Conservation (phyloP, 768 basidiomycete species). For the Clavaria fumosa region DNA sequence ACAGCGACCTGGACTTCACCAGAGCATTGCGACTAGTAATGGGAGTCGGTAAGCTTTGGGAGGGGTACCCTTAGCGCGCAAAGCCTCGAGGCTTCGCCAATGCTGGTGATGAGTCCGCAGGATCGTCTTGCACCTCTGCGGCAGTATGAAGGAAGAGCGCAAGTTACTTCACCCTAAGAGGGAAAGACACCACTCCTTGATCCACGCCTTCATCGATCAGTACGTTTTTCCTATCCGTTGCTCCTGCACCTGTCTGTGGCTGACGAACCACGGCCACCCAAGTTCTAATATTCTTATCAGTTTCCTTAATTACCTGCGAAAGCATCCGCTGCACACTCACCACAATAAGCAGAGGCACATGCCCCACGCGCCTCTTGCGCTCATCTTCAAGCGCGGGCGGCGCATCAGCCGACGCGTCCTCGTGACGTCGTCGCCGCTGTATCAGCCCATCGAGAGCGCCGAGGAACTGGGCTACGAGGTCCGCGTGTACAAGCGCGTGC, state of each 20-base stretch:
- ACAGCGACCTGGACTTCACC: no score
- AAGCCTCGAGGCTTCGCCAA: no score
- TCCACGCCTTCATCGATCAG: slow-evolving; percentile 21
- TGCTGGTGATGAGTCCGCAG: no score
- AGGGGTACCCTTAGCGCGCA: no score
- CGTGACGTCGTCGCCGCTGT: slow-evolving; percentile 69
- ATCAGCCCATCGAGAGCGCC: slow-evolving; percentile 66
- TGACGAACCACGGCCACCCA: slow-evolving; percentile 6
- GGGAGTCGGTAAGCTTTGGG: no score
- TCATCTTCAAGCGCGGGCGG: slow-evolving; percentile 73
- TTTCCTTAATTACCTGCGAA: slow-evolving; percentile 54
- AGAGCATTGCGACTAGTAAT: no score
- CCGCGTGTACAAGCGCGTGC: slow-evolving; percentile 53
- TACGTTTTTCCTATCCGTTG: no score
- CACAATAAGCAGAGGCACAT: slow-evolving; percentile 29
- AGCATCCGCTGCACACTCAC: slow-evolving; percentile 31
- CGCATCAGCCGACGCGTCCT: slow-evolving; percentile 59
- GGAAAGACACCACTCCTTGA: no score
- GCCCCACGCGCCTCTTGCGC: slow-evolving; percentile 61
- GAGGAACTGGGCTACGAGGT: slow-evolving; percentile 64
- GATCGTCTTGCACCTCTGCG: no score
- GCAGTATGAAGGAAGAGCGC: no score
- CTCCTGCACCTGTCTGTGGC: neutral
- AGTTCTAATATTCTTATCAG: slow-evolving; percentile 86
- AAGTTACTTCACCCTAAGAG: no score